Percentiles rank a stretch among this genome's conserved stretches.
Conservation (phyloP, 495 filamentous ascomycete genomes). For the Cercophora sp. region DNA sequence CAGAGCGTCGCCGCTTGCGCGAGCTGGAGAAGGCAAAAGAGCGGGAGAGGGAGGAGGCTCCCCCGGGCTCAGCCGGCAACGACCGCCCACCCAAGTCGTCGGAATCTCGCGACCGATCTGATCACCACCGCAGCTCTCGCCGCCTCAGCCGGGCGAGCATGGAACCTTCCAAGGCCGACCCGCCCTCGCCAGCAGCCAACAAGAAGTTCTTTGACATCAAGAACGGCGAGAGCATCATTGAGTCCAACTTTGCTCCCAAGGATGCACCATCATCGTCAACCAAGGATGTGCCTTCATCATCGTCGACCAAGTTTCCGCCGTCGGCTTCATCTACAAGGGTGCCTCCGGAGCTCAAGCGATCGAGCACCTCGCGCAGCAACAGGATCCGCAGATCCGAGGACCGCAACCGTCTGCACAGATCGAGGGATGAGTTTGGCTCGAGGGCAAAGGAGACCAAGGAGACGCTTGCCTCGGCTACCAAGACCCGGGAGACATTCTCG, state of each 20-base stretch:
- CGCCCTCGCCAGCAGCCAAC: slow-evolving; percentile 23
- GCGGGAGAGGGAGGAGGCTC: too few species aligned
- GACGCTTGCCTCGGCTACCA: slow-evolving; percentile 5
- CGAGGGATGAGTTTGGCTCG: slow-evolving; percentile 16
- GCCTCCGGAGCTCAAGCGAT: slow-evolving; percentile 33
- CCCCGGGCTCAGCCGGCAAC: slow-evolving; percentile 17
- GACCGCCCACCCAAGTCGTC: slow-evolving; percentile 10
- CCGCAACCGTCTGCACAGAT: slow-evolving; percentile 8
- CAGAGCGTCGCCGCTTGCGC: slow-evolving; percentile 28
- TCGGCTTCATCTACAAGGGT: slow-evolving; percentile 16
- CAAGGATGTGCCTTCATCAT: not conserved
- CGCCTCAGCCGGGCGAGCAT: slow-evolving; percentile 32
- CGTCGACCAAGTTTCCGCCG: not conserved
- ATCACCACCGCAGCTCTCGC: slow-evolving; percentile 30
- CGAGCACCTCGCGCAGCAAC: slow-evolving; percentile 29
- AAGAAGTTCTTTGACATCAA: slow-evolving; percentile 42
- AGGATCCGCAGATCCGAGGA: slow-evolving; percentile 22
- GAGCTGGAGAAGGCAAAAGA: slow-evolving; percentile 26
- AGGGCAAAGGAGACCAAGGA: slow-evolving; percentile 14
- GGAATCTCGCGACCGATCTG: slow-evolving; percentile 14
- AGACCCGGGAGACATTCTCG: slow-evolving; percentile 8
- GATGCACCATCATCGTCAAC: slow-evolving; percentile 19
- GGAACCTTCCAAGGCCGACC: slow-evolving; percentile 19
- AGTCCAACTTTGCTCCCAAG: slow-evolving; percentile 27
- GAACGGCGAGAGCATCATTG: slow-evolving; percentile 32